A percentile compares a stretch with the other conserved stretches of the same genome.
These are phyloP conservation scores for Aspergillus sp. DNA, from an alignment of 2,329 filamentous ascomycete species.

Conservation along the genomic window DNA sequence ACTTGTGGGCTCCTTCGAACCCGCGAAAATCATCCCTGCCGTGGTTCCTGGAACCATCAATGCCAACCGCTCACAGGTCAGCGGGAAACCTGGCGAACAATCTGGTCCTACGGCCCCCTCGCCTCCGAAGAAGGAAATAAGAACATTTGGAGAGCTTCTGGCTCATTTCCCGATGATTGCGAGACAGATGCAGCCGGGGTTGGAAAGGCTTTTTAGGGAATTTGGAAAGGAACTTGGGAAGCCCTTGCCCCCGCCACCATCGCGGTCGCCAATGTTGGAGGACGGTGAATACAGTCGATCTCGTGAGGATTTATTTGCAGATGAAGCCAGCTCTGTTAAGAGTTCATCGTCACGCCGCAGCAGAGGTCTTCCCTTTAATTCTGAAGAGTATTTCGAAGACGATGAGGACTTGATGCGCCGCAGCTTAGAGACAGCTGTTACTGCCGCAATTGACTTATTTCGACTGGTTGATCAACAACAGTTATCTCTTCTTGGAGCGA, in stretches of 20 bases:
- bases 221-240: constrained; percentile 84
- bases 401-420: constrained; percentile 89
- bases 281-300: constrained; percentile 53
- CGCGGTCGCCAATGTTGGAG: constrained; percentile 46
- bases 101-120: constrained; percentile 36
- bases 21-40: constrained; percentile 69
- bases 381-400: constrained; percentile 76
- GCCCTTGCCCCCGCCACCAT: constrained; percentile 72
- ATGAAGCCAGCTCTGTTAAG: constrained; percentile 35
- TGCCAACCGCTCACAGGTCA: constrained; percentile 20
- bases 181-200: constrained; percentile 87
- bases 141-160: constrained; percentile 83
- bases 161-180: constrained; percentile 94
- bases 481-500: constrained; percentile 83
- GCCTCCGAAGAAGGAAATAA: constrained; percentile 80
- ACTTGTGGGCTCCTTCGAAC: constrained; percentile 78
- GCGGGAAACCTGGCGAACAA: constrained; percentile 34
- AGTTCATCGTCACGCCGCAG: constrained; percentile 36
- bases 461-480: constrained; percentile 96
- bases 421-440: constrained; percentile 88
- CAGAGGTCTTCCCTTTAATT: constrained; percentile 51
- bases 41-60: constrained; percentile 48
- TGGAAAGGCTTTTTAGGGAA: constrained; percentile 86
- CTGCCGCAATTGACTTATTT: constrained; percentile 90
- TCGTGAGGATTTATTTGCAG: constrained; percentile 38